Conservation (phyloP, 108 stramenopile genomes). For the Cyclotella distinguenda region DNA sequence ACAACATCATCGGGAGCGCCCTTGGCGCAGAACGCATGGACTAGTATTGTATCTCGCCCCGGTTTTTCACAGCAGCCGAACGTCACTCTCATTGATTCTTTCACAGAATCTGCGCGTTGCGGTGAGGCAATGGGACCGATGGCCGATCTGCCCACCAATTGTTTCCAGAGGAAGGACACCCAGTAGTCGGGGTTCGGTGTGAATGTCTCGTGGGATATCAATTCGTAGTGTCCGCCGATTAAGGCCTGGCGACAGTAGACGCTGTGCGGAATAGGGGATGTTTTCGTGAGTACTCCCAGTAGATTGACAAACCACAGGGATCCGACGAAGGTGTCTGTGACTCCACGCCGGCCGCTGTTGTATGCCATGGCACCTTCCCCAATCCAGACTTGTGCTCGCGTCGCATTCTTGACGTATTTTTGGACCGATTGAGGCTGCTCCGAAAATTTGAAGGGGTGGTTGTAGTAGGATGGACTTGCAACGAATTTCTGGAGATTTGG, state of each 20-base stretch:
- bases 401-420: slow-evolving; percentile 9
- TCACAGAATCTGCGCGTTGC: slow-evolving; percentile 9
- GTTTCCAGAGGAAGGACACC: slow-evolving; percentile 39
- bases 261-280: slow-evolving; percentile 21
- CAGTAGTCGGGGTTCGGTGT: slow-evolving; percentile 42
- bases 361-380: slow-evolving; percentile 46
- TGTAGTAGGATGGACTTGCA: slow-evolving; percentile 5
- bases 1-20: slow-evolving; percentile 17
- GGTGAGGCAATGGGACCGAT: slow-evolving; percentile 34
- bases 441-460: slow-evolving; percentile 16
- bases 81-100: slow-evolving; percentile 3
- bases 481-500: slow-evolving; percentile 3
- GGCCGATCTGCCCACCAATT: slow-evolving; percentile 19
- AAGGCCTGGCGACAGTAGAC: slow-evolving; percentile 42
- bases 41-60: slow-evolving; percentile 23
- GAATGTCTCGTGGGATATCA: slow-evolving; percentile 30
- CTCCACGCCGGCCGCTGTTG: slow-evolving; percentile 28
- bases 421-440: slow-evolving; percentile 19
- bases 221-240: slow-evolving; percentile 36
- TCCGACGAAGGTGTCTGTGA: slow-evolving; percentile 34
- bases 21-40: slow-evolving; percentile 41
- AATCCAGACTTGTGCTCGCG: slow-evolving; percentile 22
- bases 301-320: slow-evolving; percentile 37
- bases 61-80: slow-evolving; percentile 35
- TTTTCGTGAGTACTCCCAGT: slow-evolving; percentile 32